phyloP scores from a whole-genome alignment of 2,329 filamentous ascomycete genomes.

The Verticillium albo-atrum region DNA sequence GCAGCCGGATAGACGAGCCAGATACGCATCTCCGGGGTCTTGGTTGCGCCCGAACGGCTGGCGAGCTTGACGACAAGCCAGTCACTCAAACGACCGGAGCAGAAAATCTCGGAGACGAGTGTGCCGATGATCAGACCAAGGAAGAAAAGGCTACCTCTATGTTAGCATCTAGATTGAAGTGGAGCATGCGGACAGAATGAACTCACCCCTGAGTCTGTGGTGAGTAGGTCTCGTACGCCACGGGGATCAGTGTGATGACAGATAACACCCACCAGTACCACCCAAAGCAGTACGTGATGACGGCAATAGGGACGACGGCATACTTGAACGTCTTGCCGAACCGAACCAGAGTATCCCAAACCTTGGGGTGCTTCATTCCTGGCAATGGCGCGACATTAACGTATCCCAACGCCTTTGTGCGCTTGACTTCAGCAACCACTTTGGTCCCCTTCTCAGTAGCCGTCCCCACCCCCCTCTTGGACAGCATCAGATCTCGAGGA shows the following conservation, averaged over 20 bases:
- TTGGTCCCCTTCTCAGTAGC: slow-evolving; percentile 3
- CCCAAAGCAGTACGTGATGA: slow-evolving; percentile 44
- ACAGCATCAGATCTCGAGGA: slow-evolving; percentile 44
- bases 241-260: slow-evolving; percentile 47
- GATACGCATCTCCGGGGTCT: slow-evolving; percentile 49
- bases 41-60: slow-evolving; percentile 33
- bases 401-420: slow-evolving; percentile 38
- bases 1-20: slow-evolving; percentile 52
- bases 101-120: slow-evolving; percentile 44
- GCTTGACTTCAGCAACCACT: slow-evolving; percentile 16
- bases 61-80: slow-evolving; percentile 40
- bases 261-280: slow-evolving; percentile 56
- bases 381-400: slow-evolving; percentile 41
- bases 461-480: not conserved
- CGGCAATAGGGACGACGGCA: slow-evolving; percentile 36
- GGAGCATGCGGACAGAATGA: not conserved
- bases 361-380: slow-evolving; percentile 44
- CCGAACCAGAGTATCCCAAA: slow-evolving; percentile 38
- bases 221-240: slow-evolving; percentile 42
- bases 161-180: not conserved
- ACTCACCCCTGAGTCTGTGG: slow-evolving; percentile 42
- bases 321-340: slow-evolving; percentile 43
- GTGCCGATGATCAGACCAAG: slow-evolving; percentile 50
- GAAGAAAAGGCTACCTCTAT: slow-evolving; percentile 36
- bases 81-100: slow-evolving; percentile 49